phyloP scores from a whole-genome alignment of 768 basidiomycete genomes.

The Lactarius trivialis region DNA sequence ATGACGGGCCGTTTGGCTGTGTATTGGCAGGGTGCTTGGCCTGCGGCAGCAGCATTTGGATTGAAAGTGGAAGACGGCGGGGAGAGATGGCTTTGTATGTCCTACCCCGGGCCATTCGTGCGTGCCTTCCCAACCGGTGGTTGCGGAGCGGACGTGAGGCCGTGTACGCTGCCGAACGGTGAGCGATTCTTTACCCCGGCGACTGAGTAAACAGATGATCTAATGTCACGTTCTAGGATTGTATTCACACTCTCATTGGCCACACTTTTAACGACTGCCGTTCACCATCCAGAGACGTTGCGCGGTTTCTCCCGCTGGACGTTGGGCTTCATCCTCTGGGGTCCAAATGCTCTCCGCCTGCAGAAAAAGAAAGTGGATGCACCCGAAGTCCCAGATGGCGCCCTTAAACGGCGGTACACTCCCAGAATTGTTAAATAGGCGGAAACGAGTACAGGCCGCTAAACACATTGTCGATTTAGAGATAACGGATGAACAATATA shows the following conservation, averaged over 20 bases:
- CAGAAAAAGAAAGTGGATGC: conserved; percentile 3
- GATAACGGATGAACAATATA: conserved; percentile 4
- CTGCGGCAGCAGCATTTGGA: conserved; percentile 73
- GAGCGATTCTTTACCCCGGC: conserved; percentile 22
- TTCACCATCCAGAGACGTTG: conserved; percentile 54
- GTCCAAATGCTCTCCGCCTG: conserved; percentile 50
- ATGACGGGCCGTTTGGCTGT: conserved; percentile 72
- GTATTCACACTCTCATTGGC: conserved; percentile 59
- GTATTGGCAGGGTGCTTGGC: conserved; percentile 58
- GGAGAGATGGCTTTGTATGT: conserved; percentile 81
- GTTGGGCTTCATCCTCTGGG: conserved; percentile 57
- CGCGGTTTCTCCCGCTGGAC: conserved; percentile 74
- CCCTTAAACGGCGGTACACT: conserved; percentile 11
- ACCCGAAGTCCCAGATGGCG: conserved; percentile 22
- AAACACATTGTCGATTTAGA: background rate
- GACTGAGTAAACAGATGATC: background rate
- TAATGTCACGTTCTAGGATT: conserved; percentile 34
- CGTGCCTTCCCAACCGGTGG: conserved; percentile 54
- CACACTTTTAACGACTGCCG: conserved; percentile 54
- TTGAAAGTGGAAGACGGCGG: conserved; percentile 62
- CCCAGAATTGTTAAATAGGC: background rate
- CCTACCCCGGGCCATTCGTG: conserved; percentile 59
- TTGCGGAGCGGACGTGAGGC: conserved; percentile 37
- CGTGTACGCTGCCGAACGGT: conserved; percentile 51
- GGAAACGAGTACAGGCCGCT: background rate